phyloP scores from a whole-genome alignment of 2,329 filamentous ascomycete genomes.

The Stylonectria norvegica region DNA sequence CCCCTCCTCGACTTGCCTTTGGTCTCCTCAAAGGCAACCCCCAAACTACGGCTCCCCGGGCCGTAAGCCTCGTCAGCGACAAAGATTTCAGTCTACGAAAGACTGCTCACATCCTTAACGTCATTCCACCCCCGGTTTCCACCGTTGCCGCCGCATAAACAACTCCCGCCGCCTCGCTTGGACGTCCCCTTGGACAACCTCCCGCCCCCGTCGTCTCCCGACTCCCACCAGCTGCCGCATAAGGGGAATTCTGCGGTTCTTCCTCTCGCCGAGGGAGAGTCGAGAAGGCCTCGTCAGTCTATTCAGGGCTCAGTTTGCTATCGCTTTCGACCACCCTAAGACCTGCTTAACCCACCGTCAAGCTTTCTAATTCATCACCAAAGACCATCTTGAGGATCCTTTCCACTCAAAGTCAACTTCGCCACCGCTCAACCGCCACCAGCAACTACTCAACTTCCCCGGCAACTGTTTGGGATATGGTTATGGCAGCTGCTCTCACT shows the following conservation, averaged over 20 bases:
- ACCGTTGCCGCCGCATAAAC: slow-evolving; percentile 45
- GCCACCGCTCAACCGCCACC: slow-evolving; percentile 12
- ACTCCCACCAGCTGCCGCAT: slow-evolving; percentile 95
- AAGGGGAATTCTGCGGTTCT: slow-evolving; percentile 97
- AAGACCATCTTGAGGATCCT: slow-evolving; percentile 10
- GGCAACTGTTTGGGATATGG: slow-evolving; percentile 52
- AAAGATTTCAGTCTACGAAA: slow-evolving; percentile 67
- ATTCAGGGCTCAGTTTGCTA: slow-evolving; percentile 87
- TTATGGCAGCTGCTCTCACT: slow-evolving; percentile 61
- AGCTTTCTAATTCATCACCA: slow-evolving; percentile 5
- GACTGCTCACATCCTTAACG: slow-evolving; percentile 65
- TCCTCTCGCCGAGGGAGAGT: slow-evolving; percentile 99
- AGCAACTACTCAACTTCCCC: slow-evolving; percentile 14
- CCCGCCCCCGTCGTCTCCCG: slow-evolving; percentile 53
- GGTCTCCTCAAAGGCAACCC: slow-evolving; percentile 63
- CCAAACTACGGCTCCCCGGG: slow-evolving; percentile 59
- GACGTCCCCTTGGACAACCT: slow-evolving; percentile 46
- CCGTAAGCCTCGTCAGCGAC: slow-evolving; percentile 61
- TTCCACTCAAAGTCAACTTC: too few species aligned
- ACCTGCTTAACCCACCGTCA: slow-evolving; percentile 38
- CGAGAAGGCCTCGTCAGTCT: slow-evolving; percentile 95
- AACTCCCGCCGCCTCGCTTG: slow-evolving; percentile 49
- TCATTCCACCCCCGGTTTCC: slow-evolving; percentile 55
- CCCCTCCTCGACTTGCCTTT: slow-evolving; percentile 50
- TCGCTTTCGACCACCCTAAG: slow-evolving; percentile 95